Conservation (phyloP, 176 grass and related monocot genomes). For the Rhynchospora breviuscula region DNA sequence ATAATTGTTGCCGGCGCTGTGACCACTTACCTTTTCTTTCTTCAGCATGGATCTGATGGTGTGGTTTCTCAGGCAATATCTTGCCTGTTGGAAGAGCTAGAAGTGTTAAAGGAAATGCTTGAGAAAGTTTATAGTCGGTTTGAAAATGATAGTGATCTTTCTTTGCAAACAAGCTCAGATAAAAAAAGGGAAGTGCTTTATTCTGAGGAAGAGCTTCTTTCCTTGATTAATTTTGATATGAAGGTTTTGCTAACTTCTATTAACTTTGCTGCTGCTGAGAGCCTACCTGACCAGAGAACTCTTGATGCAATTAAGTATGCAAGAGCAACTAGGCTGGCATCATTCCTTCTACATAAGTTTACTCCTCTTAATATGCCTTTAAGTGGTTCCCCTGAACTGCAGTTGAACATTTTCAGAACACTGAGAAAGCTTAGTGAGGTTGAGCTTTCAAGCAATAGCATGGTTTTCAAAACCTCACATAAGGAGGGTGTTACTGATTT, state of each 20-base stretch:
- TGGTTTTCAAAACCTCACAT: conserved; percentile 36
- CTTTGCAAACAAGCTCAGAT: conserved; percentile 30
- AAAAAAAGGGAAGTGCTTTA: conserved; percentile 23
- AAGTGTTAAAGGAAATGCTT: conserved; percentile 60
- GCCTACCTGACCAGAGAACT: conserved; percentile 15
- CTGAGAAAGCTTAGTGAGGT: conserved; percentile 59
- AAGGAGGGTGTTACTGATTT: conserved; percentile 27
- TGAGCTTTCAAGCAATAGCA: conserved; percentile 56
- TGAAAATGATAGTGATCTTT: conserved; percentile 33
- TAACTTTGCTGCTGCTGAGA: conserved; percentile 35
- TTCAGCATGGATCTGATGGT: conserved; percentile 63
- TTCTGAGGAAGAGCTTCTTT: conserved; percentile 73
- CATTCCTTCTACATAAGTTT: conserved; percentile 66
- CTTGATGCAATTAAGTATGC: conserved; percentile 30
- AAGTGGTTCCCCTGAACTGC: conserved; percentile 62
- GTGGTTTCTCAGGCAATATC: conserved; percentile 62
- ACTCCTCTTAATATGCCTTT: conserved; percentile 63
- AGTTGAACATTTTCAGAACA: conserved; percentile 72
- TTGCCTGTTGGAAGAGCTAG: conserved; percentile 67
- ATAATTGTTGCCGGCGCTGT: conserved; percentile 47
- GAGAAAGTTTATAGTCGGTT: conserved; percentile 38
- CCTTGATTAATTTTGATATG: conserved; percentile 86
- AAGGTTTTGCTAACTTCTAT: conserved; percentile 62
- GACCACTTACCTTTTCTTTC: conserved; percentile 74
- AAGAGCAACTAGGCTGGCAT: conserved; percentile 49